A percentile compares a stretch with the other conserved stretches of the same genome.
These are phyloP conservation scores for Fonsecaea pedrosoi DNA, from an alignment of 2,329 filamentous ascomycete genomes.

Conservation along the genomic window DNA sequence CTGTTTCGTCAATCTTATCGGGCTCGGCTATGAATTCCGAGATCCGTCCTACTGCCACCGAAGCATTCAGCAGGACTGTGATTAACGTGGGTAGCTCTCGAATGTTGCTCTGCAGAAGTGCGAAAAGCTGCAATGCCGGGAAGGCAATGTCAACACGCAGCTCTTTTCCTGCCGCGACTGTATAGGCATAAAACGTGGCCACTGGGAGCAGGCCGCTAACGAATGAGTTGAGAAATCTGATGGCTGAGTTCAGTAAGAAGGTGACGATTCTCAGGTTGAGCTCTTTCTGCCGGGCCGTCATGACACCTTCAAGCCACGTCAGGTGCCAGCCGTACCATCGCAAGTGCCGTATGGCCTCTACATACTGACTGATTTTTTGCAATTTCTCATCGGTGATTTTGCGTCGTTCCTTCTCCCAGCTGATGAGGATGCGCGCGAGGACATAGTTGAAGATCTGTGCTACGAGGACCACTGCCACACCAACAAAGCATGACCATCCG, in stretches of 20 bases:
- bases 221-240: slow-evolving; percentile 73
- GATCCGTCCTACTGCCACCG: slow-evolving; percentile 80
- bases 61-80: slow-evolving; percentile 78
- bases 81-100: slow-evolving; percentile 77
- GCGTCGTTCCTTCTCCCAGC: slow-evolving; percentile 74
- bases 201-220: slow-evolving; percentile 79
- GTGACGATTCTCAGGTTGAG: slow-evolving; percentile 69
- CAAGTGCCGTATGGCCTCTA: slow-evolving; percentile 81
- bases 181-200: slow-evolving; percentile 81
- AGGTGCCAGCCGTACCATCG: slow-evolving; percentile 85
- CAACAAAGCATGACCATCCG: slow-evolving; percentile 78
- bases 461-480: slow-evolving; percentile 70
- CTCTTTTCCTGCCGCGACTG: slow-evolving; percentile 69
- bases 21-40: slow-evolving; percentile 87
- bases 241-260: slow-evolving; percentile 66
- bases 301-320: slow-evolving; percentile 73
- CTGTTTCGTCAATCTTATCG: slow-evolving; percentile 69
- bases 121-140: slow-evolving; percentile 81
- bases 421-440: slow-evolving; percentile 70
- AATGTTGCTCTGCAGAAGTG: slow-evolving; percentile 74
- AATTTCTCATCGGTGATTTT: slow-evolving; percentile 77
- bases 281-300: slow-evolving; percentile 72
- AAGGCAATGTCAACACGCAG: slow-evolving; percentile 84
- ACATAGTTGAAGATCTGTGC: slow-evolving; percentile 73
- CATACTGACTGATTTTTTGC: slow-evolving; percentile 82